These are phyloP conservation scores for Eucalyptus sp. DNA, from an alignment of 345 rosid genomes.

Conservation along the genomic window DNA sequence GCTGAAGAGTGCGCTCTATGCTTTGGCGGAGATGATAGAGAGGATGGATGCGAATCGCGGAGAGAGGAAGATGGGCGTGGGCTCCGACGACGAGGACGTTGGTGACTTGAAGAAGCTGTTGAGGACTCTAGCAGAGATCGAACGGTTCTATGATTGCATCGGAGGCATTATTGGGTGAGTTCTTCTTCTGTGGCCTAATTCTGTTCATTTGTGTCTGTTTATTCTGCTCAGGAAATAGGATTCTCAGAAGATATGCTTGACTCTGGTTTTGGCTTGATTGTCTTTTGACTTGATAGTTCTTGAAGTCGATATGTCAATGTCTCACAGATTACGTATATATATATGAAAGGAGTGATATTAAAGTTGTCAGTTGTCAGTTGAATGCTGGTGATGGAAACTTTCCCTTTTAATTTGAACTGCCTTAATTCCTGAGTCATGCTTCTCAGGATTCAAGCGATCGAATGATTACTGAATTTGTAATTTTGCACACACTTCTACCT, in stretches of 20 bases:
- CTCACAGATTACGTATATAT: background rate
- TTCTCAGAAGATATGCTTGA: background rate
- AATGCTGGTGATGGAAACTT: background rate
- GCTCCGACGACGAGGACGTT: constrained; percentile 27
- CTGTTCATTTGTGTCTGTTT: background rate
- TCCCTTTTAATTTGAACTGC: background rate
- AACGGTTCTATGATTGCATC: constrained; percentile 75
- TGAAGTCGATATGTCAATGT: background rate
- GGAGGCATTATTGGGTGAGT: constrained; percentile 88
- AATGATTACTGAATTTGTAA: background rate
- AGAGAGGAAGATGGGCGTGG: constrained; percentile 1
- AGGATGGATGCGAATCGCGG: constrained; percentile 30
- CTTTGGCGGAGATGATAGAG: constrained; percentile 76
- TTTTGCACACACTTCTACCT: background rate
- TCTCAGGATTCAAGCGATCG: background rate
- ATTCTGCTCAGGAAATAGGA: background rate
- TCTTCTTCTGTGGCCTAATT: background rate
- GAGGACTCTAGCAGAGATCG: constrained; percentile 47
- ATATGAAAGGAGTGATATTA: background rate
- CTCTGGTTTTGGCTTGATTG: background rate
- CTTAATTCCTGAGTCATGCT: background rate
- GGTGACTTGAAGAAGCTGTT: constrained; percentile 39
- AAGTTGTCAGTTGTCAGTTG: background rate
- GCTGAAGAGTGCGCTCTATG: constrained; percentile 55
- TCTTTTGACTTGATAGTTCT: background rate